Evolutionary conservation across 2,329 filamentous ascomycete genomes (phyloP), one percentile per base, ranked within the genome.

Genomic region (Claviceps quebecensis): DNA sequence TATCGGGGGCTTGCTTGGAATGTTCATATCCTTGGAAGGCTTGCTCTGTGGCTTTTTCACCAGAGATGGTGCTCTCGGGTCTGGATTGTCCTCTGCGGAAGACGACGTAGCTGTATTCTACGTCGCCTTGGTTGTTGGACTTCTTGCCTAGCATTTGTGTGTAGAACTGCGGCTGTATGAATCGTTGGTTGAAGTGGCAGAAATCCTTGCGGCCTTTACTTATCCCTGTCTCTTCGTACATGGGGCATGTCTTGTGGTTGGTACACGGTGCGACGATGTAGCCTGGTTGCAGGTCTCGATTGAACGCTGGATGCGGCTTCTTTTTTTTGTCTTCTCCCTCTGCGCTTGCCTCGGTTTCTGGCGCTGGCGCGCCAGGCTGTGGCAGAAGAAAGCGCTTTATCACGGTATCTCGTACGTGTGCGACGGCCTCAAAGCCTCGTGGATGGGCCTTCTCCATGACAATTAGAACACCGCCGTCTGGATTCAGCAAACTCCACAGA

Each of bases 371-470:
- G 23, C 73, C 73, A 7, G 63, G 61, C 53, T 67, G 71, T 16
- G 59, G 70, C 13, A 81, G 69, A 52, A 95, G 84, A 63, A 87
- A 83, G 45, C 84, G 80, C 54, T 86, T 78, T 0, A 97, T 73
- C 0, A 98, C 71, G 54, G 86, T 80, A 43, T 89, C 77, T 48
- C 93, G 82, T 5, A 90, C 89, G 47, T 85, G 86, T 11, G 88
- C 91, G 41, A 98, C 80, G 14, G 87, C 86, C 65, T 97, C 93
- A 58, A 98, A 98, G 0, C 93, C 93, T 44, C 87, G 81, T 13
- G 89, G 87, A 13, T 95, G 80, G 0, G 89, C 93, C 65, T 96
- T 97, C 65, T 98, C 93, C 22, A 96, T 70, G 3, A 97, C 69
- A 47, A 97, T 79, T 4, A 98, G 74, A 14, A 98, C 78, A 38